Evolutionary conservation across 305 asterid species (phyloP), one percentile per base, ranked within the genome.

Genomic region (Coffea humblotiana): DNA sequence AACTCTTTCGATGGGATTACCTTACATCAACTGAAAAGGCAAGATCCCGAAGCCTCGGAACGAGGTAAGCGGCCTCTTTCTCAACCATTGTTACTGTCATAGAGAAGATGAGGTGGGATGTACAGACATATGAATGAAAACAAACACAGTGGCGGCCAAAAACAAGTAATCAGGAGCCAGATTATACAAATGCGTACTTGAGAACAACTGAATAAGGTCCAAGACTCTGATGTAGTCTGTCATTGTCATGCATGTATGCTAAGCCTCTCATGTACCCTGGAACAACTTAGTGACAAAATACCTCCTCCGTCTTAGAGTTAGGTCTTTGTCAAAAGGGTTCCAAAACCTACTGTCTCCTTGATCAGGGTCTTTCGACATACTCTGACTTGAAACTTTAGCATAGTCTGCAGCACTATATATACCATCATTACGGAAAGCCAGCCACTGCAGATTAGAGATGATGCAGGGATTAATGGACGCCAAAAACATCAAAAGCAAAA

Each of bases 11-110:
- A 70, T 64, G 70, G 60, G 66, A 75, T 75, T 88, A 93, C 99
- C 97, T 89, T 87, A 91, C 75, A 86, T 91, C 97, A 72, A 95
- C 97, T 49, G 99, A 93, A 84, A 95, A 95, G 85, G 97, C 97
- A 75, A 95, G 97, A 88, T 95, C 99, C 32, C 98, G 93, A 78
- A 95, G 97, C 89, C 90, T 90, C 63, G 99, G 97, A 86, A 91
- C 86, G 80, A 95, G 89, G 89, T 90, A 93, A 80, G 88, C 82
- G 75, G 97, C 94, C 81, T 93, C 97, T 87, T 88, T 91, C 89
- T 95, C 99, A 66, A 61, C 90, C 71, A 89, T 84, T 81, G 99
- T 93, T 93, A 87, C 98, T 93, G 90, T 47, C 23, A 88, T 82
- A 82, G 61, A 81, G 58, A 85, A 73, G 54, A 68, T 73, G 77